Percentiles rank a stretch among this genome's conserved stretches.
These are phyloP conservation scores for Leptographium galeiforme DNA, from an alignment of 2,329 filamentous ascomycete species.

Conservation along the genomic window DNA sequence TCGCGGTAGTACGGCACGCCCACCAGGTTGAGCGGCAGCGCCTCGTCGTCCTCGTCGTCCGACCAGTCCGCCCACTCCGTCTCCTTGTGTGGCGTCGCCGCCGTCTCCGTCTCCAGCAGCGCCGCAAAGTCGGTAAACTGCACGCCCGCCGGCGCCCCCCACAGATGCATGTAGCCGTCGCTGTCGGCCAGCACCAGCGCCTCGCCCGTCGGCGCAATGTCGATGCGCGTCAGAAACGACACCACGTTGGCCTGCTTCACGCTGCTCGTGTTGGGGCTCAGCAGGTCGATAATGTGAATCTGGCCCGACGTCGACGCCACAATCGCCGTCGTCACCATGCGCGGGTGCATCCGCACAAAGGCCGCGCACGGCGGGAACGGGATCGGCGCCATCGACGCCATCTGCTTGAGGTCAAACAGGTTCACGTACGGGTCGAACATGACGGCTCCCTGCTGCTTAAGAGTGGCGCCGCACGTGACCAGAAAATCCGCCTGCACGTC, in stretches of 20 bases:
- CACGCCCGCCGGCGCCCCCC: constrained; percentile 76
- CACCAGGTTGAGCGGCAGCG: constrained; percentile 58
- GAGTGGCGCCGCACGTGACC: constrained; percentile 86
- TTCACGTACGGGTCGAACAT: constrained; percentile 90
- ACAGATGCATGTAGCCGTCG: constrained; percentile 68
- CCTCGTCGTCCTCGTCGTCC: constrained; percentile 12
- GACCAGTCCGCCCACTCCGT: constrained; percentile 13
- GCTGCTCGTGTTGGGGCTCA: constrained; percentile 81
- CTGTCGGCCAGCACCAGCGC: constrained; percentile 70
- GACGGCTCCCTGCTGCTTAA: constrained; percentile 60
- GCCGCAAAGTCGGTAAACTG: constrained; percentile 74
- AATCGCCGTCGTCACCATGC: constrained; percentile 88
- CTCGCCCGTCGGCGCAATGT: constrained; percentile 79
- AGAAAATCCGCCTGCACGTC: constrained; percentile 92
- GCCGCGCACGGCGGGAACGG: constrained; percentile 86
- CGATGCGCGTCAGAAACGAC: constrained; percentile 62
- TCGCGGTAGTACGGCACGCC: constrained; percentile 94
- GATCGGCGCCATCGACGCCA: constrained; percentile 77
- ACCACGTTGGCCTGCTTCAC: constrained; percentile 71
- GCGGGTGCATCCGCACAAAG: constrained; percentile 91
- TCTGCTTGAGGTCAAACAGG: constrained; percentile 87
- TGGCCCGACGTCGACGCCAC: constrained; percentile 86
- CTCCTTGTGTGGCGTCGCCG: constrained; percentile 27
- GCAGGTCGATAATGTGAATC: constrained; percentile 89
- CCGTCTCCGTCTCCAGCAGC: constrained; percentile 64